A percentile compares a stretch with the other conserved stretches of the same genome.
Conservation (phyloP, 257 asterid species). For the Galeopsis tetrahit region DNA sequence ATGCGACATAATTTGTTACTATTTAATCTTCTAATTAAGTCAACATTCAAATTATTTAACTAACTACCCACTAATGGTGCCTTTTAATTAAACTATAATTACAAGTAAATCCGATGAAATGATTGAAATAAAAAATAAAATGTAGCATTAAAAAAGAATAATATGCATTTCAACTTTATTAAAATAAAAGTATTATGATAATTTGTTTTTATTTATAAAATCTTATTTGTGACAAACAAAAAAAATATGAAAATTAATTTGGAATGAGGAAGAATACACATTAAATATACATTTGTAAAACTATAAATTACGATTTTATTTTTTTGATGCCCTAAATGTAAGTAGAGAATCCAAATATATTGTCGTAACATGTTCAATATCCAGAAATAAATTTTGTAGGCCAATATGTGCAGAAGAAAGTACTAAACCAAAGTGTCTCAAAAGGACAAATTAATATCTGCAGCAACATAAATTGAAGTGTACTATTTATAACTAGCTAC, state of each 20-base stretch:
- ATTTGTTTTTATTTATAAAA: too few relatives aligned
- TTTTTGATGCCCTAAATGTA: too few relatives aligned
- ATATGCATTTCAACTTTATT: too few relatives aligned
- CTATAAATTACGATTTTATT: too few relatives aligned
- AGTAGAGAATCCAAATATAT: too few relatives aligned
- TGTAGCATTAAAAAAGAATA: too few relatives aligned
- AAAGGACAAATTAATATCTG: constrained; percentile 15
- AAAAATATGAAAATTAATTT: too few relatives aligned
- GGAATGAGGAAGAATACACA: too few relatives aligned
- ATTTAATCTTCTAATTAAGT: background rate
- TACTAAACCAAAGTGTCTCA: background rate
- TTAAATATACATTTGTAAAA: too few relatives aligned
- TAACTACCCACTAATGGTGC: background rate
- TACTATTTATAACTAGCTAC: background rate
- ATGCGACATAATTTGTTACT: background rate
- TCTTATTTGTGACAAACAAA: too few relatives aligned
- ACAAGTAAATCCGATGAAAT: background rate
- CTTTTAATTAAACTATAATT: background rate
- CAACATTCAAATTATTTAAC: background rate
- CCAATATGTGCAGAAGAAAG: constrained; percentile 11
- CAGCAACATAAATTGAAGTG: background rate
- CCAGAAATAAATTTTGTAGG: constrained; percentile 15
- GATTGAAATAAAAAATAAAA: background rate
- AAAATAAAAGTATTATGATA: too few relatives aligned
- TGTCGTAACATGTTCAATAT: background rate